A percentile compares a stretch with the other conserved stretches of the same genome.
These are phyloP conservation scores for Forsythia viridissima DNA, from an alignment of 257 asterid genomes.

Conservation along the genomic window DNA sequence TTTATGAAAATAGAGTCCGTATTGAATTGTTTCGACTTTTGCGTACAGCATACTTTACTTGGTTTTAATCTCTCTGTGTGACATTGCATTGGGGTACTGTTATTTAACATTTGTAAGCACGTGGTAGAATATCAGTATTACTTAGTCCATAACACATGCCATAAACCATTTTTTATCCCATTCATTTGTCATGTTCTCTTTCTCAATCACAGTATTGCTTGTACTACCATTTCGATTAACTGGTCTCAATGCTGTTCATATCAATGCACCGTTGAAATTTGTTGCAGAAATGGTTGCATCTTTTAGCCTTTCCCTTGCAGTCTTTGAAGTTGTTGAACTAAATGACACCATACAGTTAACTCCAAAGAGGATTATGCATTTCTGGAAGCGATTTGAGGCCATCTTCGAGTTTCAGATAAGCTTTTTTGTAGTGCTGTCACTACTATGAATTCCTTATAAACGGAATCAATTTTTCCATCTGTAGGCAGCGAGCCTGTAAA, in stretches of 20 bases:
- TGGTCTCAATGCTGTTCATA: constrained; percentile 74
- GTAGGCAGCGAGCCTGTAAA: constrained; percentile 30
- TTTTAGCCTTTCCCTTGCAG: constrained; percentile 72
- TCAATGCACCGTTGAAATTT: constrained; percentile 84
- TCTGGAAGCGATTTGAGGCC: constrained; percentile 79
- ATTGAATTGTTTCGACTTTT: no score
- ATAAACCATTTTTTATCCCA: no score
- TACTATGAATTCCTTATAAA: constrained; percentile 64
- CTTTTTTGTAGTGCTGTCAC: constrained; percentile 62
- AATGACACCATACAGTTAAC: constrained; percentile 46
- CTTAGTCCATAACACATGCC: no score
- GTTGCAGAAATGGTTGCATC: constrained; percentile 74
- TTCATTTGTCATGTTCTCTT: background rate
- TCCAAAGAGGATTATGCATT: constrained; percentile 77
- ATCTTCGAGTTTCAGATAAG: constrained; percentile 67
- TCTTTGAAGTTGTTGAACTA: constrained; percentile 69
- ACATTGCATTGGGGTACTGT: no score
- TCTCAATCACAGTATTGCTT: constrained; percentile 66
- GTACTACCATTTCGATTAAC: constrained; percentile 92
- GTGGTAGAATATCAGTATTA: no score
- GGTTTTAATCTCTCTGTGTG: no score
- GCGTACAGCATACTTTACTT: no score
- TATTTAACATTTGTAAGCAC: no score
- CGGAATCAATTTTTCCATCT: constrained; percentile 59
- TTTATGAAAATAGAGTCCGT: no score